phyloP scores from a whole-genome alignment of 2,329 filamentous ascomycete genomes.

The Teratosphaeria zuluensis region DNA sequence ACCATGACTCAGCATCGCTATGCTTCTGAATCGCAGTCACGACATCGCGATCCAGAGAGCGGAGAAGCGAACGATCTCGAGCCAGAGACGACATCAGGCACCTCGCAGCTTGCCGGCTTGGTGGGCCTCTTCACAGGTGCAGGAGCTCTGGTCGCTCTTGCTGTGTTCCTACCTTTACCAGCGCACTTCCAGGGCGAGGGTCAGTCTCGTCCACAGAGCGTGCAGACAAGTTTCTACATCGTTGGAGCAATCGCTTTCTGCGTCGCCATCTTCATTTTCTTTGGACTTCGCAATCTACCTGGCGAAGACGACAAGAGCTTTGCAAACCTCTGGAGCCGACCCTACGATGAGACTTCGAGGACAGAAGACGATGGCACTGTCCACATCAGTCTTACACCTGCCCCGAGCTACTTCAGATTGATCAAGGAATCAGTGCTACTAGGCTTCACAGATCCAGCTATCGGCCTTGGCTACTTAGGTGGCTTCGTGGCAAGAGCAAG shows the following conservation, averaged over 20 bases:
- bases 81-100: slow-evolving; percentile 7
- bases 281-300: slow-evolving; percentile 59
- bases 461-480: slow-evolving; percentile 80
- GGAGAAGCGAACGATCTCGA: not conserved
- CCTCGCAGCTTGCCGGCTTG: slow-evolving; percentile 63
- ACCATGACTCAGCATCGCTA: slow-evolving; percentile 60
- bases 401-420: slow-evolving; percentile 44
- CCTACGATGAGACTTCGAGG: slow-evolving; percentile 21
- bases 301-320: slow-evolving; percentile 74
- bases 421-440: slow-evolving; percentile 40
- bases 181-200: slow-evolving; percentile 65
- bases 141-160: slow-evolving; percentile 75
- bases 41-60: slow-evolving; percentile 1
- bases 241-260: slow-evolving; percentile 63
- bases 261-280: slow-evolving; percentile 64
- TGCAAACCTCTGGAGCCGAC: slow-evolving; percentile 30
- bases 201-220: slow-evolving; percentile 62
- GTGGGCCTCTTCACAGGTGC: slow-evolving; percentile 90
- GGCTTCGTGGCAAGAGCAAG: slow-evolving; percentile 92
- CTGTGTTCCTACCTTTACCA: slow-evolving; percentile 77
- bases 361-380: slow-evolving; percentile 16
- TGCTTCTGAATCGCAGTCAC: slow-evolving; percentile 23
- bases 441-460: slow-evolving; percentile 65
- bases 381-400: slow-evolving; percentile 29
- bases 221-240: slow-evolving; percentile 79